Conservation (phyloP, 1,284 basidiomycete genomes). For the Retiboletus flavoniger region DNA sequence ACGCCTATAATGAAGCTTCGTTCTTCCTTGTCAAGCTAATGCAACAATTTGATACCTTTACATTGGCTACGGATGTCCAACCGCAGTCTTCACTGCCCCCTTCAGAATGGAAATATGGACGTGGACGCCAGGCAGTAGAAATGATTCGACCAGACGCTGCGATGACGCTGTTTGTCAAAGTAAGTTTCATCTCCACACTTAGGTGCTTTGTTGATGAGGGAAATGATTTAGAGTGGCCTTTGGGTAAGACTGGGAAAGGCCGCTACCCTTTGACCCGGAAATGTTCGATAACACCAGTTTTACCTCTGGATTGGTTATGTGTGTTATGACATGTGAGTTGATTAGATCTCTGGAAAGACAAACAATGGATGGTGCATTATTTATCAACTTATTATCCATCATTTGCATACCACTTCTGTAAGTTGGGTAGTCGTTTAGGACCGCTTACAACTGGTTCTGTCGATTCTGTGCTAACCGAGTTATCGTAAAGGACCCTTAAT, state of each 20-base stretch:
- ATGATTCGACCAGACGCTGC: conserved; percentile 58
- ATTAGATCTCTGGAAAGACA: background rate
- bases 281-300: background rate
- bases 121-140: conserved; percentile 56
- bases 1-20: conserved; percentile 70
- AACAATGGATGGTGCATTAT: conserved; percentile 3
- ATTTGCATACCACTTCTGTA: too few relatives aligned
- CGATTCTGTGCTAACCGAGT: too few relatives aligned
- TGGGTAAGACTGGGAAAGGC: conserved; percentile 48
- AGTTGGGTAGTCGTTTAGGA: too few relatives aligned
- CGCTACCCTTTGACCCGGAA: conserved; percentile 11
- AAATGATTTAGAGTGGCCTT: conserved; percentile 45
- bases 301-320: background rate
- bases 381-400: conserved; percentile 17
- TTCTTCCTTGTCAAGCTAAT: conserved; percentile 66
- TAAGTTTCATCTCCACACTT: conserved; percentile 27
- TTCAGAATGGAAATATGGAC: conserved; percentile 50
- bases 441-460: too few relatives aligned
- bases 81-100: conserved; percentile 60
- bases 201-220: conserved; percentile 4
- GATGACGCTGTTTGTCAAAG: conserved; percentile 63
- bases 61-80: conserved; percentile 58
- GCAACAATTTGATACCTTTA: conserved; percentile 60
- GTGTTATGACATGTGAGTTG: background rate
- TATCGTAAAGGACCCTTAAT: too few relatives aligned